These are phyloP conservation scores for Phytophthora pinifolia DNA, from an alignment of 352 stramenopile species.

Conservation along the genomic window DNA sequence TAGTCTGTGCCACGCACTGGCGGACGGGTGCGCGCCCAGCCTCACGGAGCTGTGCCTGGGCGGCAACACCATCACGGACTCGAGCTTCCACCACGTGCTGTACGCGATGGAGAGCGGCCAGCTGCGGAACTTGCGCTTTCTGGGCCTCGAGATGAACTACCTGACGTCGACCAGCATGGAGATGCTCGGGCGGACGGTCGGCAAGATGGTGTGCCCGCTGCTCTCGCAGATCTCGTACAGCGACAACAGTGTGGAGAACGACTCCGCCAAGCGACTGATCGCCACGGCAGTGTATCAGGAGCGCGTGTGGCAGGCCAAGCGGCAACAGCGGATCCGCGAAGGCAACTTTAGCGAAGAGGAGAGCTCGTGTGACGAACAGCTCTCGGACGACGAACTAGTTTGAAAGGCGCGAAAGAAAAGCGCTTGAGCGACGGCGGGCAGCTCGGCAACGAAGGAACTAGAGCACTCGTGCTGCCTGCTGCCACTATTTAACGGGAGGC, in stretches of 20 bases:
- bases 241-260: constrained; percentile 81
- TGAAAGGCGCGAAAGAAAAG: constrained; percentile 14
- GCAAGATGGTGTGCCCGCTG: constrained; percentile 74
- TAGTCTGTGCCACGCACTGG: constrained; percentile 69
- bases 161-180: constrained; percentile 81
- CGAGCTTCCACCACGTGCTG: constrained; percentile 80
- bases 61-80: constrained; percentile 84
- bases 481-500: constrained; percentile 32
- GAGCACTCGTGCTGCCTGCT: constrained; percentile 10
- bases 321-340: constrained; percentile 51
- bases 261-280: constrained; percentile 73
- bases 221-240: constrained; percentile 89
- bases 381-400: constrained; percentile 39
- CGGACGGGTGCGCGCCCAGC: constrained; percentile 64
- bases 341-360: constrained; percentile 29
- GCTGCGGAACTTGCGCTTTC: constrained; percentile 59
- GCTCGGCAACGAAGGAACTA: constrained; percentile 1
- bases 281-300: constrained; percentile 77
- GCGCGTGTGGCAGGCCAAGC: constrained; percentile 58
- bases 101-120: constrained; percentile 81
- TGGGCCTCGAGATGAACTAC: constrained; percentile 89
- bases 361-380: constrained; percentile 41
- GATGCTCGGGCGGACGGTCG: constrained; percentile 82
- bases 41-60: constrained; percentile 79
- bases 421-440: constrained; percentile 17